Percentiles rank a stretch among this genome's conserved stretches.
These are phyloP conservation scores for Claviceps citrina DNA, from an alignment of 2,329 filamentous ascomycete species.

Conservation along the genomic window DNA sequence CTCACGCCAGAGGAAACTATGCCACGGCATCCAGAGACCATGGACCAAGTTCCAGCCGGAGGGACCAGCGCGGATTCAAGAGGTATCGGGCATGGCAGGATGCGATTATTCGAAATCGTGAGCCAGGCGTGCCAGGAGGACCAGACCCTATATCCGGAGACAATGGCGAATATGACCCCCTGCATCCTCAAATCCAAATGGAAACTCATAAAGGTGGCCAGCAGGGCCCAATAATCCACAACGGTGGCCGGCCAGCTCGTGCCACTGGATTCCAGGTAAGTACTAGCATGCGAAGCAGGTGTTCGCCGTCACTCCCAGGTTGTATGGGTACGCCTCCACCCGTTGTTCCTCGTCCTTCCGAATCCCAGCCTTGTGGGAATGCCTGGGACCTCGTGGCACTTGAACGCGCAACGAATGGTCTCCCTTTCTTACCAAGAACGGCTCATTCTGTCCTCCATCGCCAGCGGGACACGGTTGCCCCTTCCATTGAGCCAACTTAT, in stretches of 20 bases:
- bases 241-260: conserved; percentile 3
- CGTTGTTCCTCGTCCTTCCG: background rate
- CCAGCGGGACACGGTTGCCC: conserved; percentile 29
- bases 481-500: conserved; percentile 30
- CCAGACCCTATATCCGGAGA: conserved; percentile 9
- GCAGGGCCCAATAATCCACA: background rate
- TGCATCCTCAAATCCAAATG: conserved; percentile 1
- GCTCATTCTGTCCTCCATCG: conserved; percentile 9
- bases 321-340: conserved; percentile 1
- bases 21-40: conserved; percentile 10
- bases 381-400: conserved; percentile 15
- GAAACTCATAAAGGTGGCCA: conserved; percentile 3
- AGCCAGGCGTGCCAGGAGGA: conserved; percentile 6
- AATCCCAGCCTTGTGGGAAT: conserved; percentile 4
- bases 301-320: conserved; percentile 4
- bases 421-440: conserved; percentile 6
- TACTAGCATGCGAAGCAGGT: conserved; percentile 1
- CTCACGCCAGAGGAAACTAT: conserved; percentile 9
- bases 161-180: conserved; percentile 3
- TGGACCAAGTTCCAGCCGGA: conserved; percentile 14
- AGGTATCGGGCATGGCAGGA: conserved; percentile 31
- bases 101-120: conserved; percentile 20
- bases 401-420: conserved; percentile 8
- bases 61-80: conserved; percentile 29
- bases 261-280: conserved; percentile 4